Percentiles rank a stretch among this genome's conserved stretches.
Evolutionary conservation across 805 yeast species (phyloP).

Genomic region (Spathaspora sp.): DNA sequence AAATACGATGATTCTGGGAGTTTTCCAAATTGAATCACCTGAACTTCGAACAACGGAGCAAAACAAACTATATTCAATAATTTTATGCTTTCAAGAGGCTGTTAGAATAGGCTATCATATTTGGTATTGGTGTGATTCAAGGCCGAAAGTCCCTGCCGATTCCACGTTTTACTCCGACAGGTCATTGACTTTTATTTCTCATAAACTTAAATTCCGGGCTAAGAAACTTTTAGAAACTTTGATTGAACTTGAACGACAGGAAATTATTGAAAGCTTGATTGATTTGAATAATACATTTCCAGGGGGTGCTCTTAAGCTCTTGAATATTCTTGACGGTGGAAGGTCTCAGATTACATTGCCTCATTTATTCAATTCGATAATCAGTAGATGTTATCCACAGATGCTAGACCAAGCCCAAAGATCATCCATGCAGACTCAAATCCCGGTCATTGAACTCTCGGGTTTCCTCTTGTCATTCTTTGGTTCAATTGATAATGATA

Average conservation of each 20-base stretch:
- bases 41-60: constrained; percentile 46
- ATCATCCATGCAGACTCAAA: constrained; percentile 46
- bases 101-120: constrained; percentile 52
- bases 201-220: constrained; percentile 63
- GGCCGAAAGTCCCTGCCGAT: constrained; percentile 11
- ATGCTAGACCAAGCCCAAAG: constrained; percentile 25
- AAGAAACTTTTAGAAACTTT: constrained; percentile 62
- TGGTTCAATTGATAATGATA: constrained; percentile 65
- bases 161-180: constrained; percentile 10
- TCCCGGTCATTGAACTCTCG: constrained; percentile 44
- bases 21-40: constrained; percentile 69
- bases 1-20: constrained; percentile 72
- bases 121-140: constrained; percentile 68
- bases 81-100: constrained; percentile 63
- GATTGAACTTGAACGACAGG: constrained; percentile 66
- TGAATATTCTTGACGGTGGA: constrained; percentile 84
- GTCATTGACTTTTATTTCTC: constrained; percentile 42
- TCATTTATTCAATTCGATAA: constrained; percentile 54
- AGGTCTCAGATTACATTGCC: constrained; percentile 74
- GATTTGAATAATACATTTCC: constrained; percentile 20
- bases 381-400: constrained; percentile 41
- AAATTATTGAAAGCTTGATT: constrained; percentile 66
- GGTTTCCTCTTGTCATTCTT: constrained; percentile 60
- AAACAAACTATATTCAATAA: constrained; percentile 51
- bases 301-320: constrained; percentile 41